Conservation (phyloP, 148 eudicot species). For the Fagopyrum esculentum region DNA sequence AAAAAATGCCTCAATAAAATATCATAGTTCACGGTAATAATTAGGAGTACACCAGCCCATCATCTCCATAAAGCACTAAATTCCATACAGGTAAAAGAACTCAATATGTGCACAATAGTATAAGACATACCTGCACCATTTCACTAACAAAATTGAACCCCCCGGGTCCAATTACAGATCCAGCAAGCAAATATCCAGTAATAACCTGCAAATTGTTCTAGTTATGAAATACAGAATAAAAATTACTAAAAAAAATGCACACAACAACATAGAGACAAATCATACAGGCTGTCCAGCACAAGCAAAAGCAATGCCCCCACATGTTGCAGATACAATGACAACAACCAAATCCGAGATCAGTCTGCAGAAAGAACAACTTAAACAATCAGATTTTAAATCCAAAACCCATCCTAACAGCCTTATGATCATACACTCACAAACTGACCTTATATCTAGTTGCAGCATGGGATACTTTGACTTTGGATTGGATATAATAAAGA, state of each 20-base stretch:
- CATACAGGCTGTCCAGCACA: constrained; percentile 97
- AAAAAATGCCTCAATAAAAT: neutral
- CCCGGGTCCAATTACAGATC: constrained; percentile 96
- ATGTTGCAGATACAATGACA: constrained; percentile 95
- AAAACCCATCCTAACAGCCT: neutral
- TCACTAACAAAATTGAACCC: constrained; percentile 92
- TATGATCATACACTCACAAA: neutral
- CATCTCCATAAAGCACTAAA: neutral
- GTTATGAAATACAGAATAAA: neutral
- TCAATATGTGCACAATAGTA: constrained; percentile 10
- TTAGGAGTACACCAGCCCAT: neutral
- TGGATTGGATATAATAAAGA: constrained; percentile 88
- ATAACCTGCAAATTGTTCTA: constrained; percentile 55
- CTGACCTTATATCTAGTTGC: constrained; percentile 86
- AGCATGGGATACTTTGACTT: constrained; percentile 90
- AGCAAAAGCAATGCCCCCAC: constrained; percentile 99
- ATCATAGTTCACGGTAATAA: neutral
- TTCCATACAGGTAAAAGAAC: neutral
- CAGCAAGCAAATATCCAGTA: constrained; percentile 94
- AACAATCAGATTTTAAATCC: neutral
- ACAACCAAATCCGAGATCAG: constrained; percentile 93
- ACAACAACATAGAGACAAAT: neutral
- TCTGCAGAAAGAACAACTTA: constrained; percentile 33
- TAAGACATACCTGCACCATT: constrained; percentile 85
- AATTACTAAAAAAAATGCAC: neutral